These are phyloP conservation scores for Pythium rhizo-oryzae DNA, from an alignment of 352 stramenopile genomes.

Conservation along the genomic window DNA sequence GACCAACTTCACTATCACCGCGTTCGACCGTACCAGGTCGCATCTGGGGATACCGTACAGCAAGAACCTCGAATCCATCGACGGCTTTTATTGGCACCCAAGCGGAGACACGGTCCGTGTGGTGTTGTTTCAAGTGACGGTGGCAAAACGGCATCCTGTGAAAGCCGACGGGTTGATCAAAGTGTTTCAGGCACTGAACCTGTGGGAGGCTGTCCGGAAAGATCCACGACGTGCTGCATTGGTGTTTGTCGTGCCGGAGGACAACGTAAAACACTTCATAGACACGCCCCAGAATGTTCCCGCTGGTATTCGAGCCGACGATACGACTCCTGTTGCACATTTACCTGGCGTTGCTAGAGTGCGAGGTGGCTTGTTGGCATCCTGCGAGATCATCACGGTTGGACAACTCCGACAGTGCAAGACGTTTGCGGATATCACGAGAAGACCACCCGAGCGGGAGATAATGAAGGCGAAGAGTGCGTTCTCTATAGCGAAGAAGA, in stretches of 20 bases:
- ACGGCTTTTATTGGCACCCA: background rate
- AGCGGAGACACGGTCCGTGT: background rate
- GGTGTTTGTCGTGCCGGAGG: background rate
- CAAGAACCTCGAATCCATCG: background rate
- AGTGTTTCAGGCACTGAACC: background rate
- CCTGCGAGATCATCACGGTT: background rate
- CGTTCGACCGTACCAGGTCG: too few species aligned
- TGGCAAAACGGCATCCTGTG: background rate
- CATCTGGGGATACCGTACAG: too few species aligned
- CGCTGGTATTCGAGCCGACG: background rate
- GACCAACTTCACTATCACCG: too few species aligned
- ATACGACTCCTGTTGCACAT: background rate
- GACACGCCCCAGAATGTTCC: background rate
- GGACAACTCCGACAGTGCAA: background rate
- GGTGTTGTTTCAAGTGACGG: background rate
- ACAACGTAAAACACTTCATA: background rate
- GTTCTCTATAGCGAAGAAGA: background rate
- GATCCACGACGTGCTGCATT: background rate
- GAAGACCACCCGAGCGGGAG: background rate
- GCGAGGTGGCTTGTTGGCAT: too few species aligned
- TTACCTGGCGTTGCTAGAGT: too few species aligned
- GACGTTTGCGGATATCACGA: too few species aligned
- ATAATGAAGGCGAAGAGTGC: background rate
- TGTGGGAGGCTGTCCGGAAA: background rate
- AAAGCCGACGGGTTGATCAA: background rate